phyloP scores from a whole-genome alignment of 129 eudicot genomes.

The Mikania micrantha region DNA sequence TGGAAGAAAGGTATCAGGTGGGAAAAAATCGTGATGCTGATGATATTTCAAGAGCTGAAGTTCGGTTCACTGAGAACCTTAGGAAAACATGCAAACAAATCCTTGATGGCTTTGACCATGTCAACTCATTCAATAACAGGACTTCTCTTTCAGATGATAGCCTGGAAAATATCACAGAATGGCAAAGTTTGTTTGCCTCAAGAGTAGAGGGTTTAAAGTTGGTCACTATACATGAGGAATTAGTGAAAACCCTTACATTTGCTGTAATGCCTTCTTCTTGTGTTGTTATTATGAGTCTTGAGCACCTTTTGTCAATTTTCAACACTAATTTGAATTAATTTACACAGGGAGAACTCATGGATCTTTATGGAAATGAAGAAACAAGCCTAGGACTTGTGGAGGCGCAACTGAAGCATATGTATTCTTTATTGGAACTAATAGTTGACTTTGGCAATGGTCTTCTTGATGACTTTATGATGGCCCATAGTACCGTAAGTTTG shows the following conservation, averaged over 20 bases:
- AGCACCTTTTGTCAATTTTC: neutral
- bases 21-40: slow-evolving; percentile 9
- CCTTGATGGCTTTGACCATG: slow-evolving; percentile 27
- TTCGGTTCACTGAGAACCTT: slow-evolving; percentile 37
- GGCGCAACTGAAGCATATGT: slow-evolving; percentile 46
- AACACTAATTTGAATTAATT: slow-evolving; percentile 2
- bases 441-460: slow-evolving; percentile 56
- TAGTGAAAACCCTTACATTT: slow-evolving; percentile 32
- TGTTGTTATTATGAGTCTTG: neutral
- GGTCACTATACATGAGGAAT: slow-evolving; percentile 38
- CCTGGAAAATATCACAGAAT: slow-evolving; percentile 36
- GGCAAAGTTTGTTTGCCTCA: slow-evolving; percentile 43
- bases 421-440: slow-evolving; percentile 42
- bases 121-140: slow-evolving; percentile 32
- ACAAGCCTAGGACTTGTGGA: slow-evolving; percentile 19
- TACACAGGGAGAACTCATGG: slow-evolving; percentile 49
- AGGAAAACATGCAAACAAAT: slow-evolving; percentile 31
- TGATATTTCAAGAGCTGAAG: slow-evolving; percentile 24
- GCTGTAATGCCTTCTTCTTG: slow-evolving; percentile 47
- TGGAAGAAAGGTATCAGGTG: slow-evolving; percentile 23
- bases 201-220: slow-evolving; percentile 44
- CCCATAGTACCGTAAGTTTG: slow-evolving; percentile 61
- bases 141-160: slow-evolving; percentile 35
- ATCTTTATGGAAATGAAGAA: slow-evolving; percentile 24
- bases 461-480: slow-evolving; percentile 63